Conservation (phyloP, 108 stramenopile species). For the Fragilaria crotonensis region DNA sequence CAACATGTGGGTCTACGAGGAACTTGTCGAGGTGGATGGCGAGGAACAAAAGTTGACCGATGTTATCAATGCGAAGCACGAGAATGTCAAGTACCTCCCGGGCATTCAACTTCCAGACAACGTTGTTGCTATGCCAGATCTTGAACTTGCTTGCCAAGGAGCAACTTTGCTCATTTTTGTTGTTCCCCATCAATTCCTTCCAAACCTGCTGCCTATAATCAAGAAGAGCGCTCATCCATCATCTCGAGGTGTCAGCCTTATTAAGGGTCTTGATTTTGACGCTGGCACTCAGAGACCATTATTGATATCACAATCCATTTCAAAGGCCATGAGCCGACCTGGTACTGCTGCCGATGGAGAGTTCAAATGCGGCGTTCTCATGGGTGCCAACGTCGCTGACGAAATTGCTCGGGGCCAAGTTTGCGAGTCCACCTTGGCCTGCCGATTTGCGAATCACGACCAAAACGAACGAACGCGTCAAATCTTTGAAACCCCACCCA, state of each 20-base stretch:
- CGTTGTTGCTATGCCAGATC: conserved; percentile 76
- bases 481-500: conserved; percentile 68
- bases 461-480: conserved; percentile 67
- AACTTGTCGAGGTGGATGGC: conserved; percentile 31
- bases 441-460: conserved; percentile 51
- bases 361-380: conserved; percentile 84
- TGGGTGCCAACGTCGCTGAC: conserved; percentile 97
- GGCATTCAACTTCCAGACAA: conserved; percentile 84
- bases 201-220: conserved; percentile 66
- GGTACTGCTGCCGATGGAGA: no score
- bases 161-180: conserved; percentile 93
- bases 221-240: conserved; percentile 50
- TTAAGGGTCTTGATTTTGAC: conserved; percentile 82
- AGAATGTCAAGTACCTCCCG: conserved; percentile 96
- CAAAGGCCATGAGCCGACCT: conserved; percentile 74
- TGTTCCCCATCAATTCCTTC: conserved; percentile 91
- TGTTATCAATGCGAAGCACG: conserved; percentile 87
- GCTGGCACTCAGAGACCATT: conserved; percentile 50
- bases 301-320: conserved; percentile 68
- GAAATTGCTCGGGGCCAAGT: conserved; percentile 92
- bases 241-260: conserved; percentile 78
- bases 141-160: conserved; percentile 71
- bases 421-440: conserved; percentile 94
- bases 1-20: conserved; percentile 95
- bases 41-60: conserved; percentile 61